Base-by-base conservation (phyloP, 768 basidiomycete genomes). In the Leccinum imitatum region DNA sequence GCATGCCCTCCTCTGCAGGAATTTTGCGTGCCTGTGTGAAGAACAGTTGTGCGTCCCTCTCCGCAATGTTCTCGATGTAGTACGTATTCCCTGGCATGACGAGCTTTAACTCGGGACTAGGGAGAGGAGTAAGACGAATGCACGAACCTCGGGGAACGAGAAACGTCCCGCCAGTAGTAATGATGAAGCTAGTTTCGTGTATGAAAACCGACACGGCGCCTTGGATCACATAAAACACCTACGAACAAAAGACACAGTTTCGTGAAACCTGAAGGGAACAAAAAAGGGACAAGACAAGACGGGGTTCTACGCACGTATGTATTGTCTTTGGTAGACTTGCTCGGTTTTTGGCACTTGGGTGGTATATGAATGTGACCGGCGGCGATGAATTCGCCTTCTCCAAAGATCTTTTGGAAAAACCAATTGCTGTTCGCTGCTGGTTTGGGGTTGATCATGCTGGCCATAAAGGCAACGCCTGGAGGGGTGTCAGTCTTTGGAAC, bases 321-420 rank as follows among this genome's bases (percentile, higher is more conserved):
- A 65, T 98, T 99, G 68, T 98, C 97, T 70, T 91, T 95, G 1
- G 94, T 86, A 23, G 84, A 82, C 71, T 98, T 98, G 60, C 83
- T 86, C 14, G 91, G 90, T 74, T 99, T 99, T 61, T 83, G 79
- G n/a, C 84, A 83, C 7, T 83, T 78, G 1, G 90, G 84, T 4
- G 93, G 93, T 44, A 98, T 89, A 56, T 83, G 79, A 50, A 98
- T 79, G 63, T 94, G 85, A 0, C 97, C 97, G 31, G 93, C 89
- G 1, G 95, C 96, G 60, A 98, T 86, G 70, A 92, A 98, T 50
- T 91, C 86, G 50, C 86, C 91, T 63, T 98, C 96, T 27, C 89
- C 87, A 67, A 95, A 96, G 21, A 97, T 83, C 76, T 94, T 95
- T 69, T 96, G 90, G 72, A 93, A 99, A 23, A 79, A 80, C 87